Base-by-base conservation (phyloP, 2,329 filamentous ascomycete genomes). In the Trichoderma guizhouense region DNA sequence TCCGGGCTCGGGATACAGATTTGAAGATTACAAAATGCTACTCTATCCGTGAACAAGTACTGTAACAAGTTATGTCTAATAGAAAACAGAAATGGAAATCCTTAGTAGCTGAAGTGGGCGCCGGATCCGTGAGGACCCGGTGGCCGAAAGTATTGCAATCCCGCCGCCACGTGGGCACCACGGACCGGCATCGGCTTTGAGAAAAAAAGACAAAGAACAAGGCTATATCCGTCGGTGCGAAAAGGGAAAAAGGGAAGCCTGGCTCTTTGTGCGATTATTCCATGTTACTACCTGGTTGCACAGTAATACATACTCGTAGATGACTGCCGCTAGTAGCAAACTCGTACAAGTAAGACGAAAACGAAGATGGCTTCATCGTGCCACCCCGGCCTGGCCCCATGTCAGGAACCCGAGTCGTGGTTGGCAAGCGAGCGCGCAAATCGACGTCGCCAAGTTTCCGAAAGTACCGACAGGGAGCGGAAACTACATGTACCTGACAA, bases 351-450 rank as follows among this genome's bases (percentile, higher is more conserved):
- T 57, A 21, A 62, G 34, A 51, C 36, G 66, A 69, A 69, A 69
- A 61, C 55, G 66, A 69, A 51, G 21, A n/a, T 47, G 66, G 34
- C 21, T 34, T 53, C 43, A 21, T 63, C 32, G 43, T 24, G 51
- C 11, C 15, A 36, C 57, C 68, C 43, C 21, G 53, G 51, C 11
- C 26, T 9, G 43, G 30, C 57, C 36, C 47, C 69, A 28, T 34
- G 69, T 53, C 61, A 71, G 68, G 68, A 71, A 71, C 68, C 60
- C 68, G 60, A 71, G 68, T 65, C 60, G 68, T 58, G 68, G 65
- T 47, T 28, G 32, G 18, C 60, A 71, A 71, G 69, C 61, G 69
- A 71, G 69, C 69, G 36, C 62, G 69, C 69, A 60, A 66, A 58
- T 71, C 51, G 62, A 61, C 62, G 69, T 61, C 62, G 69, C 62